phyloP scores from a whole-genome alignment of 2,329 filamentous ascomycete genomes.

The Colletotrichum orbiculare region DNA sequence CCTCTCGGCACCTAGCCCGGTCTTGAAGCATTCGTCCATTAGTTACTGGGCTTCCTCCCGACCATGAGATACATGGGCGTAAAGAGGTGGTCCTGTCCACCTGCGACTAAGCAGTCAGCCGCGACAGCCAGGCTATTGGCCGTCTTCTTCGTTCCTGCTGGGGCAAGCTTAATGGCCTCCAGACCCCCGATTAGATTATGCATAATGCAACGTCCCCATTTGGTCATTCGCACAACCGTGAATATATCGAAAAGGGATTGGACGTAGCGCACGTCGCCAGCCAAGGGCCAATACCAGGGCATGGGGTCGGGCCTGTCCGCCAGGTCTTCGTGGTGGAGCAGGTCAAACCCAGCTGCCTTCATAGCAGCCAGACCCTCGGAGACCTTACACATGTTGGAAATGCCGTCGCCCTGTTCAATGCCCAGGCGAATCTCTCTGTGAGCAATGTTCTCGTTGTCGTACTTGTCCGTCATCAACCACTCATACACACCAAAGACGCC shows the following conservation, averaged over 20 bases:
- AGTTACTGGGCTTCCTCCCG: constrained; percentile 77
- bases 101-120: constrained; percentile 86
- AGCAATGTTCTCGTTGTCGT: constrained; percentile 84
- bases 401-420: constrained; percentile 93
- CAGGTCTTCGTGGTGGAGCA: constrained; percentile 57
- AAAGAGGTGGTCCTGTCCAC: constrained; percentile 90
- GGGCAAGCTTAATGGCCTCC: constrained; percentile 80
- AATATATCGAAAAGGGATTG: constrained; percentile 82
- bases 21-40: neutral
- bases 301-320: constrained; percentile 77
- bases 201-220: constrained; percentile 78
- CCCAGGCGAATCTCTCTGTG: constrained; percentile 89
- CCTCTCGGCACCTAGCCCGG: no score
- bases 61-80: constrained; percentile 99
- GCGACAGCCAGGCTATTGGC: constrained; percentile 86
- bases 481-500: constrained; percentile 95
- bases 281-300: constrained; percentile 95
- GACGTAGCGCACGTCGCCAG: constrained; percentile 86
- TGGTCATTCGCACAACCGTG: constrained; percentile 90
- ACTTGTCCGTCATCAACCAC: constrained; percentile 96
- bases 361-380: constrained; percentile 83
- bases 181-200: constrained; percentile 82
- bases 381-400: constrained; percentile 92
- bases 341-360: constrained; percentile 83
- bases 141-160: constrained; percentile 91